These are phyloP conservation scores for Thozetella sp. DNA, from an alignment of 495 filamentous ascomycete species.

Conservation along the genomic window DNA sequence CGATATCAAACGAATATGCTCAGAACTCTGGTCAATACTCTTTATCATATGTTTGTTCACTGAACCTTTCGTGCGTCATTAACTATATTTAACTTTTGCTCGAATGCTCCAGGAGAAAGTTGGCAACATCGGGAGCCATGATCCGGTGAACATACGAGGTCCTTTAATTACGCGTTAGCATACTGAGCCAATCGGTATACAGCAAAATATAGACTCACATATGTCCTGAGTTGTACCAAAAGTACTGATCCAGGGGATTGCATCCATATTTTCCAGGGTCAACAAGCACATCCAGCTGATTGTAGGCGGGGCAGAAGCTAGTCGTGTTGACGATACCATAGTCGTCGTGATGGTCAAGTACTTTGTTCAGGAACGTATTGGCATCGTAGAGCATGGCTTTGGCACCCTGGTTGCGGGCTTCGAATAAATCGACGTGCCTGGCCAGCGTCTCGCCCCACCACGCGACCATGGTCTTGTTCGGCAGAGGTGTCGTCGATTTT, in stretches of 20 bases:
- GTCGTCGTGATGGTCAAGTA: conserved; percentile 41
- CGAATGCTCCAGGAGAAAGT: too few species aligned
- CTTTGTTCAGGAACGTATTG: conserved; percentile 36
- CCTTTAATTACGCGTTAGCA: too few species aligned
- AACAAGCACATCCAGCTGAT: conserved; percentile 47
- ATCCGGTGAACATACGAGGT: too few species aligned
- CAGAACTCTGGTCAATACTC: too few species aligned
- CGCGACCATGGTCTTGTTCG: conserved; percentile 45
- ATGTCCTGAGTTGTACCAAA: conserved; percentile 55
- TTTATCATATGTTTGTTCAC: too few species aligned
- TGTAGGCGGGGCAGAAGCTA: conserved; percentile 46
- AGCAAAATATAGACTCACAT: conserved; percentile 15
- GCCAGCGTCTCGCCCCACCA: conserved; percentile 40
- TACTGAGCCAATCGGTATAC: too few species aligned
- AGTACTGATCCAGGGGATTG: conserved; percentile 46
- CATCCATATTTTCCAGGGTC: conserved; percentile 49
- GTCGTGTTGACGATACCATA: conserved; percentile 53
- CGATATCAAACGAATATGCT: too few species aligned
- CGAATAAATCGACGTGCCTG: conserved; percentile 17
- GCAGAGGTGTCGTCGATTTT: conserved; percentile 26
- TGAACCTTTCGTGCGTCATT: too few species aligned
- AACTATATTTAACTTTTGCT: too few species aligned
- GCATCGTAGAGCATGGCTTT: conserved; percentile 48
- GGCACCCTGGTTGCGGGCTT: conserved; percentile 17
- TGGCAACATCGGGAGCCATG: too few species aligned